Base-by-base conservation (phyloP, 2,329 filamentous ascomycete species). In the Xylaria arbuscula region DNA sequence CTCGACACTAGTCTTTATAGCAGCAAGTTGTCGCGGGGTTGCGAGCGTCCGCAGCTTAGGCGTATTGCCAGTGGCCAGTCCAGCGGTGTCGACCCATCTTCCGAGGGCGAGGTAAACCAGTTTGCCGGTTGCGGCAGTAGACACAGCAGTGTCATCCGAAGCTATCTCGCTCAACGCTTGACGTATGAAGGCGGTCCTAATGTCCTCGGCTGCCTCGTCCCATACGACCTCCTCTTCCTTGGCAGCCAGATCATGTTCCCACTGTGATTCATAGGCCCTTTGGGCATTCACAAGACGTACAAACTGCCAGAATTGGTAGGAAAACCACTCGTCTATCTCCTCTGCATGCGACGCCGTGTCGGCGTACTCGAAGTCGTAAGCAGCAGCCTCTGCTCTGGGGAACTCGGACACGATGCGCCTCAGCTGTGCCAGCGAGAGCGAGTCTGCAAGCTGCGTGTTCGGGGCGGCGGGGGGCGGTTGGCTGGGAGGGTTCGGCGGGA, bases 291-390 rank as follows among this genome's bases (percentile, higher is more conserved):
- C 87, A 57, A 98, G 84, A 75, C 94, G 90, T 55, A 91, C 87
- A 81, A 93, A 92, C 78, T 98, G 94, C 80, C 92, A 92, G 70
- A 93, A 90, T 74, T 92, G 92, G 81, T 98, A 98, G 62, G 91
- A 90, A 80, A 99, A 99, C 96, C 96, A 99, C 82, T 99, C 96
- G 78, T 98, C 93, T 56, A 99, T 86, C 83, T 99, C 96, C 71
- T 96, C 93, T 19, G 92, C 89, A 74, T 97, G 91, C 0, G 89
- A 83, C 24, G 90, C 90, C 64, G 87, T 87, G 79, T 95, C 92
- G 32, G 87, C 83, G 81, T 95, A 95, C 71, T 88, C 88, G 78
- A 97, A 99, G 69, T 96, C 94, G 83, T 99, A 99, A 11, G 89
- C 89, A 51, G 87, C 84, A 58, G 91, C 87, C 72, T 94, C 92